phyloP scores from a whole-genome alignment of 495 filamentous ascomycete species.

The Podospora pseudocomata region DNA sequence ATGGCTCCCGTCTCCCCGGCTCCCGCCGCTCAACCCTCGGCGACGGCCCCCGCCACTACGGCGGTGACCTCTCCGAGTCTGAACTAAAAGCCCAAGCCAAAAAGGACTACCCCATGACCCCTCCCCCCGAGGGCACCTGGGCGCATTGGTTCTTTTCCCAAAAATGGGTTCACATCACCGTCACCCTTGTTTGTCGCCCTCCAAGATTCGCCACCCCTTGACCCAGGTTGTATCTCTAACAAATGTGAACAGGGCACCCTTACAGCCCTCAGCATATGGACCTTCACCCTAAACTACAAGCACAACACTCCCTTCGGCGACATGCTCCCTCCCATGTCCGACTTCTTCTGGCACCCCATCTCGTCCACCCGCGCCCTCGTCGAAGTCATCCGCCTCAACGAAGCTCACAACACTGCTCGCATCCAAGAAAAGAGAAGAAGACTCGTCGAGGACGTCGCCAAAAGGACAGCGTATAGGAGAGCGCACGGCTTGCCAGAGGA shows the following conservation, averaged over 20 bases:
- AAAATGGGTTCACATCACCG: conserved; percentile 68
- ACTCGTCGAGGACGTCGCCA: conserved; percentile 72
- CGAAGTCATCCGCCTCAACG: conserved; percentile 67
- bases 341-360: conserved; percentile 61
- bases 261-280: conserved; percentile 59
- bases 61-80: conserved; percentile 55
- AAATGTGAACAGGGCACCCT: conserved; percentile 57
- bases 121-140: conserved; percentile 70
- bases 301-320: conserved; percentile 65
- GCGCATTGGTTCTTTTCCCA: conserved; percentile 72
- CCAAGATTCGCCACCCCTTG: neutral
- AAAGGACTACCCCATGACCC: conserved; percentile 76
- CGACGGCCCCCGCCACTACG: conserved; percentile 55
- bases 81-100: conserved; percentile 59
- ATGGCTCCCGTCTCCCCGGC: conserved; percentile 59
- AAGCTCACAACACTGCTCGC: conserved; percentile 57
- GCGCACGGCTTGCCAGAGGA: conserved; percentile 73
- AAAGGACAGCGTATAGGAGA: conserved; percentile 72
- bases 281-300: conserved; percentile 67
- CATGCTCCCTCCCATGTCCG: conserved; percentile 61
- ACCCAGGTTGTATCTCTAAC: neutral
- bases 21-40: conserved; percentile 24
- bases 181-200: conserved; percentile 62
- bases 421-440: conserved; percentile 62
- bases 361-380: conserved; percentile 52